Percentiles rank a stretch among this genome's conserved stretches.
Conservation (phyloP, 1,139 yeast species). For the Suhomyces taliae region DNA sequence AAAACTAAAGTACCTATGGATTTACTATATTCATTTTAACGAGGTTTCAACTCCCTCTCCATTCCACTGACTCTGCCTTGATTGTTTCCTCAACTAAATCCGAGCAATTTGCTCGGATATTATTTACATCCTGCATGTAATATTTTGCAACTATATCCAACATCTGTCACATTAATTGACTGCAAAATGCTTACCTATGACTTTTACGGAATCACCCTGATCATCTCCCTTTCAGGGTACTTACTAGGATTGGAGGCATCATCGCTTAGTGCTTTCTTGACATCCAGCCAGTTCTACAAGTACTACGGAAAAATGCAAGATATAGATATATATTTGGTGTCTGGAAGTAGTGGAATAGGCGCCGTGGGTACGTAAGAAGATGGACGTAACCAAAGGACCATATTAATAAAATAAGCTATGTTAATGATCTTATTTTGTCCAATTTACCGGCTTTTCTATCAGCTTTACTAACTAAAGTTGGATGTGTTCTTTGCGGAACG, state of each 20-base stretch:
- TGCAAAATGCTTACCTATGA: slow-evolving; percentile 7
- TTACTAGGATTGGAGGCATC: slow-evolving; percentile 34
- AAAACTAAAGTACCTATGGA: too few species aligned
- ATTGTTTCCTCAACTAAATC: too few species aligned
- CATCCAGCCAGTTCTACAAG: slow-evolving; percentile 21
- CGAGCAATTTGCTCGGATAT: too few species aligned
- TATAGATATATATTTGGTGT: slow-evolving; percentile 29
- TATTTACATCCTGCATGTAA: too few species aligned
- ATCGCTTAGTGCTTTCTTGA: slow-evolving; percentile 26
- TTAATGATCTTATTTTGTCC: too few species aligned
- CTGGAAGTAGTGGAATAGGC: slow-evolving; percentile 33
- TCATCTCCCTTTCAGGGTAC: slow-evolving; percentile 29
- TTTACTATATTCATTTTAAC: too few species aligned
- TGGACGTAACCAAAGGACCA: background rate
- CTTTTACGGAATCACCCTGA: slow-evolving; percentile 13
- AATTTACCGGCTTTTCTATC: too few species aligned
- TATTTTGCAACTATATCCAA: too few species aligned
- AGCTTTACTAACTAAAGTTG: slow-evolving; percentile 22
- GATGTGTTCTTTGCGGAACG: slow-evolving; percentile 34
- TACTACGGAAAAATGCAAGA: slow-evolving; percentile 24
- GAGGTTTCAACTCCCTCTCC: too few species aligned
- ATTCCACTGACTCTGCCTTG: too few species aligned
- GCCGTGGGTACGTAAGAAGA: slow-evolving; percentile 26
- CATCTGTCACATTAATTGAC: too few species aligned
- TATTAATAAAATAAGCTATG: too few species aligned